Conservation (phyloP, 179 eudicot species). For the Dionaea muscipula region DNA sequence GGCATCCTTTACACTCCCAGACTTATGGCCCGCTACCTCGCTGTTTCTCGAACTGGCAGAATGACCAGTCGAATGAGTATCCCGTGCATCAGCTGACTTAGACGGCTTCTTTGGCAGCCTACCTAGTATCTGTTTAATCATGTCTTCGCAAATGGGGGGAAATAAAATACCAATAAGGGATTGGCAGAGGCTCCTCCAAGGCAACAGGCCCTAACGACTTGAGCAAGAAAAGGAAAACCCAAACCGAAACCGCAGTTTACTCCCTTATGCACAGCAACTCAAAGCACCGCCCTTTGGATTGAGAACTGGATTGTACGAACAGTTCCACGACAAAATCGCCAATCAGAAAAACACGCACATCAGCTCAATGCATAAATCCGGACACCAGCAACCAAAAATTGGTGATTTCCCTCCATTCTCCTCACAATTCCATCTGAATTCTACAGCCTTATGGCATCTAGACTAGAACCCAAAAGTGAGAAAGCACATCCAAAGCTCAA, state of each 20-base stretch:
- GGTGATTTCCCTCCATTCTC: neutral
- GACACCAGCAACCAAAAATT: neutral
- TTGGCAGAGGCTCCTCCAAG: constrained; percentile 13
- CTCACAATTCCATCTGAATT: constrained; percentile 7
- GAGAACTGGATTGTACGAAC: neutral
- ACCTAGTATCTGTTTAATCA: constrained; percentile 10
- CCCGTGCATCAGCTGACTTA: constrained; percentile 9
- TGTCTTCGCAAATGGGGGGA: constrained; percentile 8
- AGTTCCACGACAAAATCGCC: neutral
- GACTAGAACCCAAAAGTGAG: constrained; percentile 5
- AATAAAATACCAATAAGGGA: constrained; percentile 8
- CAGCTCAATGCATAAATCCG: neutral
- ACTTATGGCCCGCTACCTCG: constrained; percentile 4
- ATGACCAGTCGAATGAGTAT: neutral
- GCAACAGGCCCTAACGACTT: constrained; percentile 6
- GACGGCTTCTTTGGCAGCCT: constrained; percentile 11
- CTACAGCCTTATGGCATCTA: constrained; percentile 9
- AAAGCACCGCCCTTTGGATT: neutral
- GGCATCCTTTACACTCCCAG: constrained; percentile 1
- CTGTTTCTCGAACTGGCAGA: constrained; percentile 3
- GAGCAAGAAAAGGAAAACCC: constrained; percentile 5
- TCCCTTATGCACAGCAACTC: neutral
- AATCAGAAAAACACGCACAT: constrained; percentile 1
- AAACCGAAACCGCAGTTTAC: neutral
- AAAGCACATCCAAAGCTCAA: neutral